phyloP scores from a whole-genome alignment of 164 flowering plant species.

The Stephania yunnanensis region DNA sequence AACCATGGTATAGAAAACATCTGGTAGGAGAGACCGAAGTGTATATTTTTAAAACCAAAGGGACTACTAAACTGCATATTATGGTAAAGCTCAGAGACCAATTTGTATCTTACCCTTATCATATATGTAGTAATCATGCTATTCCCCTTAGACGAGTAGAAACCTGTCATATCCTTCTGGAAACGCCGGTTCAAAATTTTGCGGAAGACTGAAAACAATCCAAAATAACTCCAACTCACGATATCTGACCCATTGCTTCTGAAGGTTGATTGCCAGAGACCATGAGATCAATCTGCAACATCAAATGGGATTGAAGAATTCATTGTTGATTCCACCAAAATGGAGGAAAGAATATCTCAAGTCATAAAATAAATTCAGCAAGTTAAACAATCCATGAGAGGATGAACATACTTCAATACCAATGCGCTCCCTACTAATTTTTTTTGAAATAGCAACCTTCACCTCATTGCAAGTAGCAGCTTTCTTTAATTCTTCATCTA shows the following conservation, averaged over 20 bases:
- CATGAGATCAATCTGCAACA: constrained; percentile 90
- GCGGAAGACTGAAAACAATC: constrained; percentile 67
- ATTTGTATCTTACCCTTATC: no score
- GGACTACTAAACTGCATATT: no score
- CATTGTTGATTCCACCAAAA: background rate
- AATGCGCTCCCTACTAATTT: constrained; percentile 90
- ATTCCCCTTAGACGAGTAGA: background rate
- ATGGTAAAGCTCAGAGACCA: no score
- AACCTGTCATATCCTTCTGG: constrained; percentile 62
- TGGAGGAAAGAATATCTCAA: background rate
- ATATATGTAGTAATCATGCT: background rate
- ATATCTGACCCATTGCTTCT: constrained; percentile 61
- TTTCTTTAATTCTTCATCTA: constrained; percentile 65
- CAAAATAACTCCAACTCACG: constrained; percentile 64
- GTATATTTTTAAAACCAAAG: no score
- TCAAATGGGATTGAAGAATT: background rate
- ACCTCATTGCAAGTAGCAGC: constrained; percentile 81
- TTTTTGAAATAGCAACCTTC: constrained; percentile 67
- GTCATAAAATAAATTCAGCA: background rate
- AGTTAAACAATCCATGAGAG: background rate
- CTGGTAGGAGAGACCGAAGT: no score
- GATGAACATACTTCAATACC: constrained; percentile 74
- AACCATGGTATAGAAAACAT: no score
- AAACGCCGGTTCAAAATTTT: constrained; percentile 35
- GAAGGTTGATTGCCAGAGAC: constrained; percentile 79